Conservation (phyloP, 257 asterid genomes). For the Solanum etuberosum region DNA sequence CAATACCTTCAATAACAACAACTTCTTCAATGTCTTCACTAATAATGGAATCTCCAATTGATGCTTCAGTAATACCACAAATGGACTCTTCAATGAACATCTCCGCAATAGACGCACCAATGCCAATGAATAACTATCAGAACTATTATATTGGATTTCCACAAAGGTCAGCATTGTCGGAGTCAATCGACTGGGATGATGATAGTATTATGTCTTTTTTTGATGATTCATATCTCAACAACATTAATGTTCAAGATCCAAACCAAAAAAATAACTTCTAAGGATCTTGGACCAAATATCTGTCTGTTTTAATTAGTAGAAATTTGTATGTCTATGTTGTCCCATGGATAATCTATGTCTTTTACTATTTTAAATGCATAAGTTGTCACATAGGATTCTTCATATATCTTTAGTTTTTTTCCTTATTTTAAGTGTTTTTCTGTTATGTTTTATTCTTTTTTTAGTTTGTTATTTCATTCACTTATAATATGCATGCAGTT, state of each 20-base stretch:
- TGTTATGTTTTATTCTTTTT: neutral
- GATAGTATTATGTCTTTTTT: neutral
- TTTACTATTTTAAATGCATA: neutral
- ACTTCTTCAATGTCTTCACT: too few relatives aligned
- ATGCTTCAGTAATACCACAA: too few relatives aligned
- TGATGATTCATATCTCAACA: neutral
- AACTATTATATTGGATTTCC: neutral
- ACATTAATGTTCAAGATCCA: neutral
- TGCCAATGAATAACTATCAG: too few relatives aligned
- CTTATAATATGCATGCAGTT: neutral
- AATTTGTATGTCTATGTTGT: neutral
- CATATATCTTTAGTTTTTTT: neutral
- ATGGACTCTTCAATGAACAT: neutral
- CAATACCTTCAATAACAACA: too few relatives aligned
- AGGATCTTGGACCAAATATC: neutral
- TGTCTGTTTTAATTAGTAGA: neutral
- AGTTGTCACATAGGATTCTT: neutral
- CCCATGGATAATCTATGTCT: neutral
- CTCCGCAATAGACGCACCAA: accelerated
- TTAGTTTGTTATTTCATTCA: neutral
- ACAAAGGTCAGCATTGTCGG: neutral
- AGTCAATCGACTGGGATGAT: too few relatives aligned
- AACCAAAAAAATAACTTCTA: neutral
- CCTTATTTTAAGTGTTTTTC: neutral
- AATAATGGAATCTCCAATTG: too few relatives aligned